Base-by-base conservation (phyloP, 192 early-diverging fungal species). In the Mortierella antarctica region DNA sequence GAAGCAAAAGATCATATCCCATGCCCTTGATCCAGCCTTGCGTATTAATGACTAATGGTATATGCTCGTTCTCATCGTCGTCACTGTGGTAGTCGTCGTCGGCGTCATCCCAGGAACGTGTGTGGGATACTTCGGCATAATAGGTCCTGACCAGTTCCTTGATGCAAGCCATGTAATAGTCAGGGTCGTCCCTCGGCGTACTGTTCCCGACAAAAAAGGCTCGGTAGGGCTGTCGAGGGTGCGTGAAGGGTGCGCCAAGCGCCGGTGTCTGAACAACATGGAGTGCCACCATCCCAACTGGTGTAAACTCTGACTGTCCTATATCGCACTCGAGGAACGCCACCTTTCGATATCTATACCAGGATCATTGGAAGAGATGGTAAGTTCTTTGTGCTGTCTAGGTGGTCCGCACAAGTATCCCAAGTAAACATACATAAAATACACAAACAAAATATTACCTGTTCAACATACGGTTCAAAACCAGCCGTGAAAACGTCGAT, bases 11-110 rank as follows among this genome's bases (percentile, higher is more conserved):
- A 73, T 96, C 93, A 59, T 96, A 91, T 11, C 97, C 97, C 72
- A 96, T 87, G 7, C 92, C 96, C 76, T 92, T 95, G 46, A 94
- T 84, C 96, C 96, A 99, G 0, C 97, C 97, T 67, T 96, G 92
- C 4, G 96, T 98, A 81, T 99, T 99, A 47, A 99, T 89, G 10
- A 99, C 89, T n/a, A 99, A 82, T 5, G 97, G 96, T 44, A 96
- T 73, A 41, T 70, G 65, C 9, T 73, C 78, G 11, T 61, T 47
- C 23, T 83, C 73, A 10, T 85, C 74, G 50, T 84, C 77, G 44
- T 74, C 70, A 52, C 45, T 75, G 44, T 67, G 67, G 53, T 82
- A 64, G 6, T 70, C 57, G 12, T 73, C 80, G 15, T 70, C 62
- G 4, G 21, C 31, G 48, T 63, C 60, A 1, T 67, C 78, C 62